A percentile compares a stretch with the other conserved stretches of the same genome.
These are phyloP conservation scores for Starmerella stigmatis DNA, from an alignment of 805 yeast genomes.

Conservation along the genomic window DNA sequence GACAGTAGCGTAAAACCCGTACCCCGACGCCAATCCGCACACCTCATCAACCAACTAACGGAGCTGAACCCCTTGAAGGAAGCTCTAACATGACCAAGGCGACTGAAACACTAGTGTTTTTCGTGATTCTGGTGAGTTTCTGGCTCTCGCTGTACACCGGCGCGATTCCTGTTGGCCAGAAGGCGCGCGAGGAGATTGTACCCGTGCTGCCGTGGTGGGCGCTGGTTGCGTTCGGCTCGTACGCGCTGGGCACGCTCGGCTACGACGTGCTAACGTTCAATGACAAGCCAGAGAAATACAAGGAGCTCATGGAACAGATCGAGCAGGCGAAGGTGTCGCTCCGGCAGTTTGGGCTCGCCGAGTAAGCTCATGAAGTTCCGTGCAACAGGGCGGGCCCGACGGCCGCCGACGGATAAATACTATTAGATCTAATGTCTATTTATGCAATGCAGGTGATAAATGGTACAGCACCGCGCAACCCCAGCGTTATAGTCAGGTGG, in stretches of 20 bases:
- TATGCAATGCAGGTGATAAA: too few relatives aligned
- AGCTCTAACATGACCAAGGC: constrained; percentile 49
- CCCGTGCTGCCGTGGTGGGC: constrained; percentile 66
- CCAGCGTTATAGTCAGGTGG: too few relatives aligned
- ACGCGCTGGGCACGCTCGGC: constrained; percentile 57
- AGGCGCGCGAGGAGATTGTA: constrained; percentile 42
- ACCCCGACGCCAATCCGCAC: neutral
- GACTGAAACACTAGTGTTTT: constrained; percentile 44
- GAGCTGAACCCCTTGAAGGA: neutral
- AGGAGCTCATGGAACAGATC: constrained; percentile 49
- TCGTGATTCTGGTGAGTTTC: constrained; percentile 40
- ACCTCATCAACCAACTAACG: neutral
- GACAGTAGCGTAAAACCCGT: neutral
- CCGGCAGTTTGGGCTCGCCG: too few relatives aligned
- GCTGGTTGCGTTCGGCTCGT: constrained; percentile 56
- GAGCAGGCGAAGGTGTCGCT: constrained; percentile 53
- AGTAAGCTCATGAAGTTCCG: too few relatives aligned
- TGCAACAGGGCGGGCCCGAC: neutral
- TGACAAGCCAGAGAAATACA: constrained; percentile 57
- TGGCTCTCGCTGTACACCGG: constrained; percentile 45
- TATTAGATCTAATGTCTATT: too few relatives aligned
- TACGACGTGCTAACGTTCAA: constrained; percentile 59
- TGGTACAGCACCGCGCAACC: too few relatives aligned
- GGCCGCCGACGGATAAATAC: too few relatives aligned
- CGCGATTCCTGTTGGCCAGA: constrained; percentile 44